Percentiles rank a stretch among this genome's conserved stretches.
Conservation (phyloP, 495 filamentous ascomycete genomes). For the Penicillium manginii region DNA sequence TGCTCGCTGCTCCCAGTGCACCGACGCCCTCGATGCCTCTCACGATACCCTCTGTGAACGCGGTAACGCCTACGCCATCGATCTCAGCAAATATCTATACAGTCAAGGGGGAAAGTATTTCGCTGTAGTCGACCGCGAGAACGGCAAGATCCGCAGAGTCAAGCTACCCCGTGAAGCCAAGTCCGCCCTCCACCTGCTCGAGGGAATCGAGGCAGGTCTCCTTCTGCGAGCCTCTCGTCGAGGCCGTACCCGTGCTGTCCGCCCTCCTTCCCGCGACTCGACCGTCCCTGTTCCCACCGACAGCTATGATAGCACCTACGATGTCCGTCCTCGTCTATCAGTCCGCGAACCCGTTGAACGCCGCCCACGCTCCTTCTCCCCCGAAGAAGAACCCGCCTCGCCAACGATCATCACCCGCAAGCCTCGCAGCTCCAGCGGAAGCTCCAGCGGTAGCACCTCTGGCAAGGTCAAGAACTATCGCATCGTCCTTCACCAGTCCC, state of each 20-base stretch:
- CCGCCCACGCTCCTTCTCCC: conserved; percentile 23
- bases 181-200: conserved; percentile 47
- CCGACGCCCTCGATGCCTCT: conserved; percentile 38
- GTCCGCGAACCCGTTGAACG: conserved; percentile 14
- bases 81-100: conserved; percentile 56
- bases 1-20: conserved; percentile 45
- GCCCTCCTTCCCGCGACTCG: conserved; percentile 15
- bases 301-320: conserved; percentile 51
- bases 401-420: conserved; percentile 44
- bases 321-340: conserved; percentile 36
- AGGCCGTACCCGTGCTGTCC: conserved; percentile 22
- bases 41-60: conserved; percentile 51
- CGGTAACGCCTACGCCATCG: conserved; percentile 48
- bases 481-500: conserved; percentile 42
- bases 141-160: conserved; percentile 46
- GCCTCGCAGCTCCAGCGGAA: neutral
- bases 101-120: conserved; percentile 49
- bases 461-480: conserved; percentile 28
- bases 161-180: conserved; percentile 49
- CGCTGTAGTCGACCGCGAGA: conserved; percentile 52
- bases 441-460: conserved; percentile 5
- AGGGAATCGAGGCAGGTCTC: conserved; percentile 53
- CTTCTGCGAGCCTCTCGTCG: conserved; percentile 29
- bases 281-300: conserved; percentile 2
- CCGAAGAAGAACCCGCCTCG: conserved; percentile 14